Conservation (phyloP, 371 early-diverging fungal species). For the Mucor indicus region DNA sequence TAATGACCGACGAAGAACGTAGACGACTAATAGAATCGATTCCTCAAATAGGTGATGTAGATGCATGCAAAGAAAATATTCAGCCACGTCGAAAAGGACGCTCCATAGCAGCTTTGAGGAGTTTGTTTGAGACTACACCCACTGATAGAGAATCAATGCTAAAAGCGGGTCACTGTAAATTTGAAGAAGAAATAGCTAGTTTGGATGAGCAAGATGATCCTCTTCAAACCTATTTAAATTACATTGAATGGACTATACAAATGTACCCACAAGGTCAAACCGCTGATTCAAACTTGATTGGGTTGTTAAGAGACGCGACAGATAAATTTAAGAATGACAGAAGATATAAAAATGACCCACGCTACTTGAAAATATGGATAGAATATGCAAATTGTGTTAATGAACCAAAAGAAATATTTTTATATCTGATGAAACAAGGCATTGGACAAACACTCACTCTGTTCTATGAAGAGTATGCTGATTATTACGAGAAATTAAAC, state of each 20-base stretch:
- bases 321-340: slow-evolving; percentile 55
- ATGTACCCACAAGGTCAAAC: slow-evolving; percentile 68
- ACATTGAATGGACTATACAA: slow-evolving; percentile 71
- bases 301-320: slow-evolving; percentile 60
- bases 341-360: slow-evolving; percentile 72
- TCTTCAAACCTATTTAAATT: slow-evolving; percentile 67
- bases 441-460: slow-evolving; percentile 69
- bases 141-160: slow-evolving; percentile 31
- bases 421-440: slow-evolving; percentile 60
- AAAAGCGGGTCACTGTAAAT: slow-evolving; percentile 34
- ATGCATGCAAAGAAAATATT: slow-evolving; percentile 63
- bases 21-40: background rate
- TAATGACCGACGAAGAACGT: background rate
- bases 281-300: slow-evolving; percentile 49
- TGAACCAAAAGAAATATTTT: slow-evolving; percentile 65
- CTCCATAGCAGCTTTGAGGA: slow-evolving; percentile 51
- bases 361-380: slow-evolving; percentile 76
- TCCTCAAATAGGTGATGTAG: too few species aligned
- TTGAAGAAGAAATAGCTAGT: slow-evolving; percentile 44
- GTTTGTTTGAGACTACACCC: slow-evolving; percentile 27
- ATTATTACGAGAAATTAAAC: slow-evolving; percentile 47
- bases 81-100: slow-evolving; percentile 67
- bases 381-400: slow-evolving; percentile 57
- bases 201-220: slow-evolving; percentile 71
- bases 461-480: slow-evolving; percentile 81